Base-by-base conservation (phyloP, 1,284 basidiomycete species). In the Rhodotorula sp. region DNA sequence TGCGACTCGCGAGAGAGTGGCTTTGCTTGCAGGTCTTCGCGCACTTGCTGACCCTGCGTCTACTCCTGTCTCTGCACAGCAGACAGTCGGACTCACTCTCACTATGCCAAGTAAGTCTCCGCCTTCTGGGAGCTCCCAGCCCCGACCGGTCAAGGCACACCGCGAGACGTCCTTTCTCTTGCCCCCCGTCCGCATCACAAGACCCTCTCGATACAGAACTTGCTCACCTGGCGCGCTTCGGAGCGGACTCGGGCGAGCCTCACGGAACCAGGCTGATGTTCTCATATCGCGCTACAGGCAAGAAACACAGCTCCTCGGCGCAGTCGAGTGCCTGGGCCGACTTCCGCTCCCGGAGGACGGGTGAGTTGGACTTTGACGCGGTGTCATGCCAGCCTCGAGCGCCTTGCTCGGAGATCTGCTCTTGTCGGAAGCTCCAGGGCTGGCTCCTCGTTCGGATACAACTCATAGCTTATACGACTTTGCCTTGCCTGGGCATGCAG, bases 291-390 rank as follows among this genome's bases (percentile, higher is more conserved):
- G 30, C 30, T 37, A 42, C 56, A 56, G 33, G 22, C 22, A 57
- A 42, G 56, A 57, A 57, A 37, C 24, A 4, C 56, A 15, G 10
- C 56, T 1, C 4, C 33, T 18, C 4, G 3, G 37, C 33, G 7
- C 22, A 37, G 22, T 6, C 56, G 29, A 26, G 22, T 8, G 29
- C 44, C 17, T 63, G 44, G 53, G 20, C 24, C 29, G 44, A 45
- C 20, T 63, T 63, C 30, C 29, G 44, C 29, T n/a, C 53, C 29
- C 18, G 44, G 14, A 56, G 62, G 53, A 63, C 54, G 8, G 44
- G 29, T 54, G 53, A 18, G 48, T 24, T 24, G 4, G 26, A 24
- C 53, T 30, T 4, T 53, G n/a, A 4, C n/a, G 14, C n/a, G 5
- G n/a, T 26, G 3, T 8, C 53, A 10, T 14, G 37, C 37, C 12